These are phyloP conservation scores for Condylostoma magnum DNA, from an alignment of 169 alveolate species.

Conservation along the genomic window DNA sequence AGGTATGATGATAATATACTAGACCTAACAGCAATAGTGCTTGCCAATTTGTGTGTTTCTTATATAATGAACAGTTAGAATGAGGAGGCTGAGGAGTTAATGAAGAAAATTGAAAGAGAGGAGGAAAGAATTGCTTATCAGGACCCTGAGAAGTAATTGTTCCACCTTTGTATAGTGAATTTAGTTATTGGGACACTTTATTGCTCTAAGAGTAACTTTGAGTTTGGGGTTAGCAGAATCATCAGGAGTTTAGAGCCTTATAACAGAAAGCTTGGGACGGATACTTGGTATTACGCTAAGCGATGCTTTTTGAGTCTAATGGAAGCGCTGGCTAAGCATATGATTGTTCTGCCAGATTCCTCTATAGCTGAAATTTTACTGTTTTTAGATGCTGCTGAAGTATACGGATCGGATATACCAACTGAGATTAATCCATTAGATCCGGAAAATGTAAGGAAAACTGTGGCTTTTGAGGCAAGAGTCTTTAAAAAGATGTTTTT, in stretches of 20 bases:
- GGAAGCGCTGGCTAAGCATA: constrained; percentile 86
- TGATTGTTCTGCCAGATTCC: constrained; percentile 79
- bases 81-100: constrained; percentile 89
- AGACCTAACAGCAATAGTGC: constrained; percentile 85
- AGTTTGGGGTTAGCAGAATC: constrained; percentile 88
- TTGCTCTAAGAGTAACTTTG: constrained; percentile 90
- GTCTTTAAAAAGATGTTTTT: constrained; percentile 70
- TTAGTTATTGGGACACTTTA: constrained; percentile 89
- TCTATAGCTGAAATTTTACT: constrained; percentile 69
- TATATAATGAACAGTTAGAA: constrained; percentile 87
- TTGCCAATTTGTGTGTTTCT: constrained; percentile 91
- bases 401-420: constrained; percentile 70
- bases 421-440: constrained; percentile 70
- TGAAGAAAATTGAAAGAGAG: constrained; percentile 80
- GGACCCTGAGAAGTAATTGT: constrained; percentile 77
- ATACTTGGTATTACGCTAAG: constrained; percentile 89
- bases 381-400: constrained; percentile 83
- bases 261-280: constrained; percentile 79
- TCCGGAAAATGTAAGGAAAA: constrained; percentile 61
- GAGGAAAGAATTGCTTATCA: constrained; percentile 75
- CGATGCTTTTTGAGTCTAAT: constrained; percentile 87
- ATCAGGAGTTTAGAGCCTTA: constrained; percentile 87
- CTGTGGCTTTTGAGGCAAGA: constrained; percentile 81
- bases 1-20: constrained; percentile 79
- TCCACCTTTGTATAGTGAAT: constrained; percentile 91